Evolutionary conservation across 352 stramenopile species (phyloP).

Genomic region (Thalassiosira mediterranea): DNA sequence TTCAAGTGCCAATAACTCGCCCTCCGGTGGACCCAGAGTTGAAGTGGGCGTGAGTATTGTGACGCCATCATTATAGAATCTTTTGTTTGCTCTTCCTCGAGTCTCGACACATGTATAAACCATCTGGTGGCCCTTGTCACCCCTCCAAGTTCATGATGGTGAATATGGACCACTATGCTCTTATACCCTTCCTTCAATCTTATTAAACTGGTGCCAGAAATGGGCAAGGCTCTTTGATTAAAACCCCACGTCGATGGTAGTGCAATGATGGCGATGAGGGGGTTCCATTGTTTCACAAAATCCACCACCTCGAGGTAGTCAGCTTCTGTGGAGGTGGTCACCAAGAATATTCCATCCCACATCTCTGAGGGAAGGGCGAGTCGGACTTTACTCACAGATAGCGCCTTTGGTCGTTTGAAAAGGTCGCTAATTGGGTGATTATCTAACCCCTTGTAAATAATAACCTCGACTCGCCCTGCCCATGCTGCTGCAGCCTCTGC

Average conservation of each 20-base stretch:
- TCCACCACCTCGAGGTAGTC: background rate
- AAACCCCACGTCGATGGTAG: background rate
- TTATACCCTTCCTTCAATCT: no score
- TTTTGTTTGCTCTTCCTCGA: background rate
- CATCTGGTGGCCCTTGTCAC: constrained; percentile 20
- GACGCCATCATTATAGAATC: constrained; percentile 28
- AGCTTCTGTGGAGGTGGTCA: background rate
- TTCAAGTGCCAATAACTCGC: constrained; percentile 23
- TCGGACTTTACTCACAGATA: background rate
- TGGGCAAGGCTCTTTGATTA: no score
- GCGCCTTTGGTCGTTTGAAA: background rate
- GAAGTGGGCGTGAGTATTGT: constrained; percentile 10
- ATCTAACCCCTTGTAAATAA: background rate
- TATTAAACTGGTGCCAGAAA: no score
- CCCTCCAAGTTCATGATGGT: constrained; percentile 27
- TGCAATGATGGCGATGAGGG: background rate
- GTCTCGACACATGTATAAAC: constrained; percentile 3
- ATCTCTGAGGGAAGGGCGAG: background rate
- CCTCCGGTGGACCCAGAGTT: background rate
- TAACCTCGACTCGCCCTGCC: constrained; percentile 4
- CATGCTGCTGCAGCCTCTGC: constrained; percentile 2
- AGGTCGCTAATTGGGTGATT: background rate
- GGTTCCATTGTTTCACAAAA: constrained; percentile 6
- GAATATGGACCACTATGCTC: background rate
- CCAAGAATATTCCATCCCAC: constrained; percentile 10